These are phyloP conservation scores for Populus trichocarpa DNA, from an alignment of 441 rosid species.

Conservation along the genomic window DNA sequence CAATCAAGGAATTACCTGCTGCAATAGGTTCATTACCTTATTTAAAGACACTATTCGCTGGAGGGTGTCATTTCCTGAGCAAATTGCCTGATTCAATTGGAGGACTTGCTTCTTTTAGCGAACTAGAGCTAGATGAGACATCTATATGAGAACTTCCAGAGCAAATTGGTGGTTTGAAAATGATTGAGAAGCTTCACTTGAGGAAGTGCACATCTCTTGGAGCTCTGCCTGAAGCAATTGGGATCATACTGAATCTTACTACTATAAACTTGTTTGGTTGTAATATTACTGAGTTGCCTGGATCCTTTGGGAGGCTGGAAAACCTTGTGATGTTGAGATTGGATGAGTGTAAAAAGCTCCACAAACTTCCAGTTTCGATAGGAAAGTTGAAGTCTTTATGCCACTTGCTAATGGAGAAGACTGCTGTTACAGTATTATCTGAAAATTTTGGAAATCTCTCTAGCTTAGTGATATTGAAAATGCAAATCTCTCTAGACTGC, in stretches of 20 bases:
- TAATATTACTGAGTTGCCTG: slow-evolving; percentile 46
- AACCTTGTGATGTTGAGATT: slow-evolving; percentile 28
- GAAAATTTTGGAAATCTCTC: slow-evolving; percentile 54
- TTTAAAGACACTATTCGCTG: slow-evolving; percentile 35
- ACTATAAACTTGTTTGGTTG: slow-evolving; percentile 28
- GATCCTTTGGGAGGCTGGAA: slow-evolving; percentile 42
- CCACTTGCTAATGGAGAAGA: slow-evolving; percentile 36
- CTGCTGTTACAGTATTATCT: slow-evolving; percentile 45
- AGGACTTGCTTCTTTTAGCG: slow-evolving; percentile 35
- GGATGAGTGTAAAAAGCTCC: slow-evolving; percentile 36
- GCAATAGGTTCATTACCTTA: slow-evolving; percentile 30
- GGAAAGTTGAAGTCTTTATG: slow-evolving; percentile 49
- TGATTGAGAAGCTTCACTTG: no score
- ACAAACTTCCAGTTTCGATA: slow-evolving; percentile 51
- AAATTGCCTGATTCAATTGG: slow-evolving; percentile 43
- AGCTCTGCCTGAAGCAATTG: slow-evolving; percentile 43
- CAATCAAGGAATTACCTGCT: slow-evolving; percentile 39
- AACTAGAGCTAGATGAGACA: slow-evolving; percentile 38
- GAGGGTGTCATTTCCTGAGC: slow-evolving; percentile 30
- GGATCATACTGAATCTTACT: slow-evolving; percentile 39
- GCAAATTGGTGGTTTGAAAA: slow-evolving; percentile 37
- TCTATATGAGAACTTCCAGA: slow-evolving; percentile 41
- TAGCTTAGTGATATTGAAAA: slow-evolving; percentile 31
- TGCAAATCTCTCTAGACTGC: slow-evolving; percentile 19
- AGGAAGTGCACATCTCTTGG: slow-evolving; percentile 12